These are phyloP conservation scores for Pichia exigua DNA, from an alignment of 805 yeast species.

Conservation along the genomic window DNA sequence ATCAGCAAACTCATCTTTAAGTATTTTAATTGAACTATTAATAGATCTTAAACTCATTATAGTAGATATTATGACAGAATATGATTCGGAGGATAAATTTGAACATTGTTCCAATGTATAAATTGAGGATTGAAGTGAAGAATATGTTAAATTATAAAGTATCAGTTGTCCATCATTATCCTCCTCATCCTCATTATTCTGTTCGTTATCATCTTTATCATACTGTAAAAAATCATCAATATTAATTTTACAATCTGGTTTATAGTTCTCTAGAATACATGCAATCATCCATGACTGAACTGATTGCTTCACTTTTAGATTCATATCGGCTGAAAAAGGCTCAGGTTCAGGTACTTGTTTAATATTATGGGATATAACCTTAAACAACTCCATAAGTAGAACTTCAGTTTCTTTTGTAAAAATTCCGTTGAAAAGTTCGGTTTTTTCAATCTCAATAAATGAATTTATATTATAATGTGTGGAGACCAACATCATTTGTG, in stretches of 20 bases:
- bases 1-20: slow-evolving; percentile 35
- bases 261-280: background rate
- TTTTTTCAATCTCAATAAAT: slow-evolving; percentile 1
- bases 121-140: slow-evolving; percentile 34
- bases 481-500: slow-evolving; percentile 18
- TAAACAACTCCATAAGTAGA: slow-evolving; percentile 9
- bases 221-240: slow-evolving; percentile 18
- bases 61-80: slow-evolving; percentile 10
- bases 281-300: slow-evolving; percentile 34
- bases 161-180: slow-evolving; percentile 5
- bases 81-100: slow-evolving; percentile 11
- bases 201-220: slow-evolving; percentile 25
- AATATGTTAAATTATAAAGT: slow-evolving; percentile 19
- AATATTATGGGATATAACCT: background rate
- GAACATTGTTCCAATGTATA: slow-evolving; percentile 33
- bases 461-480: slow-evolving; percentile 13
- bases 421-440: slow-evolving; percentile 15
- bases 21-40: slow-evolving; percentile 22
- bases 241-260: background rate
- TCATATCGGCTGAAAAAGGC: background rate
- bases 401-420: slow-evolving; percentile 20
- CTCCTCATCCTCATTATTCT: slow-evolving; percentile 8
- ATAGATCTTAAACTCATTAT: slow-evolving; percentile 40
- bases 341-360: background rate
- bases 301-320: slow-evolving; percentile 16